Percentiles rank a stretch among this genome's conserved stretches.
These are phyloP conservation scores for Rutidosis leptorrhynchoides DNA, from an alignment of 129 eudicot genomes.

Conservation along the genomic window DNA sequence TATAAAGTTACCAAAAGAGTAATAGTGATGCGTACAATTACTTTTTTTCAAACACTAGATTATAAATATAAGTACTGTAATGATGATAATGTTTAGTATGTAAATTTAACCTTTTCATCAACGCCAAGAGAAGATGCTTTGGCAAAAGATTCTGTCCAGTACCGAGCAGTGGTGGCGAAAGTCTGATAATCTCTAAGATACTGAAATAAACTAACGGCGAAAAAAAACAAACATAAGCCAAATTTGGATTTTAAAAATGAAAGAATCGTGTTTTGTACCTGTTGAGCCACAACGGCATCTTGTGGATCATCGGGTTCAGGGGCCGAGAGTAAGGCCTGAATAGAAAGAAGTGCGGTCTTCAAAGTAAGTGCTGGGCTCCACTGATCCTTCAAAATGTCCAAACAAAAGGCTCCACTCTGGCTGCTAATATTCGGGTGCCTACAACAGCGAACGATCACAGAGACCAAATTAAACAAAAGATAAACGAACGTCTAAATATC, in stretches of 20 bases:
- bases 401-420: conserved; percentile 94
- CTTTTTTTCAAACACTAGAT: no score
- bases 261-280: conserved; percentile 34
- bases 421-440: conserved; percentile 99
- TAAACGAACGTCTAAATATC: not conserved
- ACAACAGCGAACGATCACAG: no score
- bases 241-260: not conserved
- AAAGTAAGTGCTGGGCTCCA: conserved; percentile 97
- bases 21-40: no score
- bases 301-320: conserved; percentile 96
- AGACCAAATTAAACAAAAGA: not conserved
- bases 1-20: not conserved
- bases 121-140: conserved; percentile 60
- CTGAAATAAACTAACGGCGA: conserved; percentile 31
- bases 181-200: conserved; percentile 70
- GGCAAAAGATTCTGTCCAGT: conserved; percentile 92
- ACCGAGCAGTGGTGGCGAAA: conserved; percentile 80
- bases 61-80: no score
- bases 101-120: conserved; percentile 77
- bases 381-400: conserved; percentile 92
- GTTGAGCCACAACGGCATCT: conserved; percentile 92
- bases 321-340: conserved; percentile 88
- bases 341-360: conserved; percentile 83
- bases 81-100: no score
- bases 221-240: not conserved